These are phyloP conservation scores for Aspergillus kassunensis DNA, from an alignment of 495 filamentous ascomycete genomes.

Conservation along the genomic window DNA sequence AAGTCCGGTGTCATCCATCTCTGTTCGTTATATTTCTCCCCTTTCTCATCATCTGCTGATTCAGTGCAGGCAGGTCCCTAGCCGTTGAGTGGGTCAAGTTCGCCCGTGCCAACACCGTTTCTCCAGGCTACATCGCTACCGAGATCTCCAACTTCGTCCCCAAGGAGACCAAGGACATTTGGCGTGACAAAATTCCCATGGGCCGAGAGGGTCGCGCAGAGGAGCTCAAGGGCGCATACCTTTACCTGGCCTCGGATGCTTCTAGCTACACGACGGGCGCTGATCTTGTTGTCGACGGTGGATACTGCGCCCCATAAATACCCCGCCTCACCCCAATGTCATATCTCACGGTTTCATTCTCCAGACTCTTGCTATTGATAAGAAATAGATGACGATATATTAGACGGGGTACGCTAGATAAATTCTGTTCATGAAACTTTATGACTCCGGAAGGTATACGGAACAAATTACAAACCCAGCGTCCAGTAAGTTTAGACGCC, in stretches of 20 bases:
- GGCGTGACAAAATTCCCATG: constrained; percentile 81
- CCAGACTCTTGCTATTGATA: not conserved
- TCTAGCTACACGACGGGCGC: constrained; percentile 77
- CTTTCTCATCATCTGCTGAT: not conserved
- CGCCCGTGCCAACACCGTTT: constrained; percentile 77
- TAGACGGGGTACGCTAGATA: too few species aligned
- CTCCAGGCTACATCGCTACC: constrained; percentile 83
- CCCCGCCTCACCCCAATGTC: not conserved
- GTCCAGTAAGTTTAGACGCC: too few species aligned
- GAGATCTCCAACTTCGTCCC: constrained; percentile 75
- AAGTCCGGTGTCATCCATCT: constrained; percentile 84
- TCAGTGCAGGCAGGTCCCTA: constrained; percentile 58
- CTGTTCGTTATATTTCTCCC: constrained; percentile 44
- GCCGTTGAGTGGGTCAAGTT: constrained; percentile 86
- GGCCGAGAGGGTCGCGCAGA: constrained; percentile 51
- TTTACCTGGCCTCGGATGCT: constrained; percentile 85
- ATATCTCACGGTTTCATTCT: not conserved
- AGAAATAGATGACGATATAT: not conserved
- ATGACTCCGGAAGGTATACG: too few species aligned
- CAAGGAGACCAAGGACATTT: constrained; percentile 65
- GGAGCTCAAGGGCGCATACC: constrained; percentile 83
- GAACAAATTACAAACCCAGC: too few species aligned
- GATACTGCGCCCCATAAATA: constrained; percentile 36
- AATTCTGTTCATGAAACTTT: too few species aligned
- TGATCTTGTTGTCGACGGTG: constrained; percentile 70